These are phyloP conservation scores for Pilasporangium apinafurcum DNA, from an alignment of 352 stramenopile species.

Conservation along the genomic window DNA sequence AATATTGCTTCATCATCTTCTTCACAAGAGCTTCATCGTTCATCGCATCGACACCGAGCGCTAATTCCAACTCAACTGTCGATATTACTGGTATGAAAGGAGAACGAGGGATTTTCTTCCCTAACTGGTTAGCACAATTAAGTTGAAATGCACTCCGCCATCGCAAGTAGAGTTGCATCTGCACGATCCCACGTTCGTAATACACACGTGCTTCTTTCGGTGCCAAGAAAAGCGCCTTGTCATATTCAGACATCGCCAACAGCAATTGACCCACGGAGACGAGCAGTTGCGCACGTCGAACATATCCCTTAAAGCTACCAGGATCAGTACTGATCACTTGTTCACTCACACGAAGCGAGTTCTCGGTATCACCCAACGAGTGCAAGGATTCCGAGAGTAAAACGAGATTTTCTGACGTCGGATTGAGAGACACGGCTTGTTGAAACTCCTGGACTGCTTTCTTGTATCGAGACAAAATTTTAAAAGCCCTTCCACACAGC, in stretches of 20 bases:
- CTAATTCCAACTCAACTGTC: slow-evolving; percentile 37
- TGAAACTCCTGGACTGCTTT: slow-evolving; percentile 62
- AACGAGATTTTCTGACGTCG: slow-evolving; percentile 69
- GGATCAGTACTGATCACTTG: slow-evolving; percentile 60
- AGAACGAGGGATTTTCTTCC: slow-evolving; percentile 13
- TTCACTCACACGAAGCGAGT: slow-evolving; percentile 67
- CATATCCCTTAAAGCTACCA: slow-evolving; percentile 51
- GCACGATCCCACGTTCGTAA: slow-evolving; percentile 70
- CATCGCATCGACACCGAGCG: slow-evolving; percentile 31
- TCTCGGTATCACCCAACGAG: slow-evolving; percentile 74
- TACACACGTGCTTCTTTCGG: slow-evolving; percentile 53
- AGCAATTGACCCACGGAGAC: slow-evolving; percentile 38
- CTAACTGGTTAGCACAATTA: too few species aligned
- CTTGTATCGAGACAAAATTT: slow-evolving; percentile 63
- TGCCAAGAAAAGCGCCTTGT: slow-evolving; percentile 47
- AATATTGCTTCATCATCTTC: slow-evolving; percentile 49
- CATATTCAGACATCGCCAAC: slow-evolving; percentile 53
- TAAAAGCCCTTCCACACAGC: slow-evolving; percentile 56
- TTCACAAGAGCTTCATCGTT: slow-evolving; percentile 35
- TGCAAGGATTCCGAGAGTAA: slow-evolving; percentile 73
- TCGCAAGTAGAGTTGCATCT: slow-evolving; percentile 62
- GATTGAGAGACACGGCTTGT: slow-evolving; percentile 43
- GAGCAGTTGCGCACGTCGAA: slow-evolving; percentile 57
- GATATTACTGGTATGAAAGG: slow-evolving; percentile 35
- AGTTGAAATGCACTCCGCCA: slow-evolving; percentile 50